Base-by-base conservation (phyloP, 2,329 filamentous ascomycete genomes). In the Colletotrichum spinosum region DNA sequence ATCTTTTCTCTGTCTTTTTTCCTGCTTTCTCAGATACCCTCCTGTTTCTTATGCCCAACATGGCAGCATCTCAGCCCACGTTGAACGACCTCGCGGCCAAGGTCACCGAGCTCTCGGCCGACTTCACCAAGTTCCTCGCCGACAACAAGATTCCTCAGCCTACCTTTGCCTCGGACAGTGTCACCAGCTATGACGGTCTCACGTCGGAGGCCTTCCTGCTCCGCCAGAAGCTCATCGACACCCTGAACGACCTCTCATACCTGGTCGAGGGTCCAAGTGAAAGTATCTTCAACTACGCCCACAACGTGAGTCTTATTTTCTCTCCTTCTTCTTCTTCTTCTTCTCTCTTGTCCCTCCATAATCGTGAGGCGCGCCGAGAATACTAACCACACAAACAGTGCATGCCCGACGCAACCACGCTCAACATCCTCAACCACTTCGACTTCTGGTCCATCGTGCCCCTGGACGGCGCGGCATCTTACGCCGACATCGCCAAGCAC, bases 381-480 rank as follows among this genome's bases (percentile, higher is more conserved):
- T 25, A 5, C 25, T 25, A 25, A 25, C 3, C 25, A 25, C 25
- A 5, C 25, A 25, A 25, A 2, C 33, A 83, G 81, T 75, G 72
- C 39, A 76, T 82, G 52, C 81, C 82, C 2, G 81, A 84, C 65
- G 75, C 78, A 4, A 76, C 80, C 7, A 70, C 73, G 10, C 76
- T 86, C 42, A 83, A 83, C 68, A 73, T 83, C 12, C 73, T 86
- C 13, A 85, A 85, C 70, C 75, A 82, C 67, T 86, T 86, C 70
- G 74, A 85, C 69, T 84, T 86, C 69, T 86, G 82, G 81, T 74
- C 77, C 10, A 79, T 81, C 6, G 82, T 87, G 6, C 83, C 84
- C 3, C 56, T 85, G 1, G 74, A 80, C 33, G 81, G 81, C 13
- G 75, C 77, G 4, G 81, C 82, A 7, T 80, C 81, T 3, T 80